A percentile compares a stretch with the other conserved stretches of the same genome.
Conservation (phyloP, 768 basidiomycete species). For the Rhodocollybia butyracea region DNA sequence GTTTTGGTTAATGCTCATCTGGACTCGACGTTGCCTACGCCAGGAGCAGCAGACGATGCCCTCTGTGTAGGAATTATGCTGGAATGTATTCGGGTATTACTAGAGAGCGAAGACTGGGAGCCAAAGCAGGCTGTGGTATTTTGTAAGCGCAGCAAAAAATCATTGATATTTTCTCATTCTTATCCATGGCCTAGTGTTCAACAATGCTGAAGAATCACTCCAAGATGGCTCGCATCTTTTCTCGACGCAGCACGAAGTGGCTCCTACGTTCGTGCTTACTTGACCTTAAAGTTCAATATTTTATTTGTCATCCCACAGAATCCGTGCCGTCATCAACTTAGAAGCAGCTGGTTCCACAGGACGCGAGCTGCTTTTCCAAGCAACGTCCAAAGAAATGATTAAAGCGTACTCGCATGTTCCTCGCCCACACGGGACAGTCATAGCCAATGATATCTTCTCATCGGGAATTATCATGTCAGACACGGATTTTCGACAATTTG, state of each 20-base stretch:
- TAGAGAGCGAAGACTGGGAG: slow-evolving; percentile 33
- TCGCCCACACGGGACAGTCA: slow-evolving; percentile 83
- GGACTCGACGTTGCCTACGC: slow-evolving; percentile 86
- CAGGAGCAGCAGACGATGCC: slow-evolving; percentile 88
- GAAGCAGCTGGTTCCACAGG: slow-evolving; percentile 92
- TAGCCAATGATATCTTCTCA: slow-evolving; percentile 90
- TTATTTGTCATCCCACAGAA: slow-evolving; percentile 35
- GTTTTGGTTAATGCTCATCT: slow-evolving; percentile 87
- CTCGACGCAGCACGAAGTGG: slow-evolving; percentile 82
- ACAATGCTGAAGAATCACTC: slow-evolving; percentile 86
- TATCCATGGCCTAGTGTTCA: slow-evolving; percentile 68
- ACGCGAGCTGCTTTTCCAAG: slow-evolving; percentile 91
- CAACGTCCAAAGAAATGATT: slow-evolving; percentile 93
- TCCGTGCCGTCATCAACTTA: slow-evolving; percentile 85
- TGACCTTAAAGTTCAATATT: neutral
- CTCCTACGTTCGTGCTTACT: slow-evolving; percentile 51
- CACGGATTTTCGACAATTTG: slow-evolving; percentile 95
- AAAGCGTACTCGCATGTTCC: slow-evolving; percentile 85
- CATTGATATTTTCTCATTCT: no score
- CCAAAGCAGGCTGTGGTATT: slow-evolving; percentile 76
- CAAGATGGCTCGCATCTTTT: slow-evolving; percentile 95
- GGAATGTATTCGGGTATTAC: slow-evolving; percentile 78
- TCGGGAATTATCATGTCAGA: slow-evolving; percentile 90
- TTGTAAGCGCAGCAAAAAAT: no score
- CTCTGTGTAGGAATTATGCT: slow-evolving; percentile 89